Conservation (phyloP, 257 asterid genomes). For the Solanum bulbocastanum region DNA sequence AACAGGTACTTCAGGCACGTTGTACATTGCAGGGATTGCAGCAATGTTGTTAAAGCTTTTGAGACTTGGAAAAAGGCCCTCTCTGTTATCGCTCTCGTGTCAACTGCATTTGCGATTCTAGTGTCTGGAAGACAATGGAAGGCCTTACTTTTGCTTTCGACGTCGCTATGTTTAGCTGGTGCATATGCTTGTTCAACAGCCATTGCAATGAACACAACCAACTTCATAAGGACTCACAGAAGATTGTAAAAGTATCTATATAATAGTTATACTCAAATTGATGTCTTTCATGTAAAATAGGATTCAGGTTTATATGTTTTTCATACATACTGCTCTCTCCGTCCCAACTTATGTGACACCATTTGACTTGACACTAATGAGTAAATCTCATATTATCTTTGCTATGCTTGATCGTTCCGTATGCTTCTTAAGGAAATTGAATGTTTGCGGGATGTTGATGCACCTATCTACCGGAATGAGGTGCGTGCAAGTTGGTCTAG, state of each 20-base stretch:
- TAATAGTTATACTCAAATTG: background rate
- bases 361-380: background rate
- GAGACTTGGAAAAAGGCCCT: conserved; percentile 53
- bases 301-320: background rate
- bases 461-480: background rate
- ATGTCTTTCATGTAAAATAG: background rate
- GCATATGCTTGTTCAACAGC: conserved; percentile 48
- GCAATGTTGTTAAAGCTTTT: conserved; percentile 31
- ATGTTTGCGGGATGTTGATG: background rate
- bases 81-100: conserved; percentile 43
- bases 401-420: background rate
- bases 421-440: background rate
- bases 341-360: background rate
- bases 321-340: background rate
- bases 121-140: conserved; percentile 79
- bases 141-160: conserved; percentile 39
- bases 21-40: conserved; percentile 70
- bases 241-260: conserved; percentile 36
- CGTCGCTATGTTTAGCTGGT: conserved; percentile 60
- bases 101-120: conserved; percentile 71
- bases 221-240: conserved; percentile 85
- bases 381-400: background rate
- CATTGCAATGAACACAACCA: conserved; percentile 56
- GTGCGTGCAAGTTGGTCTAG: background rate
- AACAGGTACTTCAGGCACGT: conserved; percentile 78